Base-by-base conservation (phyloP, 108 stramenopile species). In the Skeletonema tropicum region DNA sequence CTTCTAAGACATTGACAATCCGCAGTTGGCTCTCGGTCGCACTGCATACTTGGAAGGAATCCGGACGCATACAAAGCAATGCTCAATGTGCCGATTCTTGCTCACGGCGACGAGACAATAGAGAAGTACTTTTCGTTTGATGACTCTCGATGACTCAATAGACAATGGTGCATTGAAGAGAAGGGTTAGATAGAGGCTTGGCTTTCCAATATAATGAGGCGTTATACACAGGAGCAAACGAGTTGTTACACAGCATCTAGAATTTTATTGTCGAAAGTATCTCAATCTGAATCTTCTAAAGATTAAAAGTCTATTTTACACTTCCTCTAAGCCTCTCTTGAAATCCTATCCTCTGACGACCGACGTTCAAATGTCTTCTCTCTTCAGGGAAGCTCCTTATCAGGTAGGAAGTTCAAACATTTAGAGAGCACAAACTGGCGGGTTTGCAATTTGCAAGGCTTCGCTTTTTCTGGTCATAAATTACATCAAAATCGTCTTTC, bases 121-220 rank as follows among this genome's bases (percentile, higher is more conserved):
- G 38, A 76, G 10, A 60, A 81, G 48, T 87, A 81, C 61, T 87
- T 87, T 76, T 84, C 83, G 21, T 73, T 87, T 65, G 21, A 68
- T 1, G 83, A 84, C 42, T 29, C 26, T 29, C 26, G 26, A 2
- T 29, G 26, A 1, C 26, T 57, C 21, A 10, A 25, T 80, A 66
- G 83, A 68, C 29, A 35, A 52, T 64, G 82, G 76, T n/a, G 15
- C 13, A 14, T 39, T 76, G 4, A 81, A 81, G 45, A 68, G 64
- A 17, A 46, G 23, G 11, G 32, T 77, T n/a, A 15, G 71, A 65
- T 55, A 77, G 21, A 73, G 45, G 29, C 31, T 77, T 38, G 69
- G 52, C 23, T 55, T 55, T 55, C 52, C 52, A 23, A 23, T 55
- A 10, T 49, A 3, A 49, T 19, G 48, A 49, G 48, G 4, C 6